A percentile compares a stretch with the other conserved stretches of the same genome.
These are phyloP conservation scores for Salix caprea DNA, from an alignment of 345 rosid species.

Conservation along the genomic window DNA sequence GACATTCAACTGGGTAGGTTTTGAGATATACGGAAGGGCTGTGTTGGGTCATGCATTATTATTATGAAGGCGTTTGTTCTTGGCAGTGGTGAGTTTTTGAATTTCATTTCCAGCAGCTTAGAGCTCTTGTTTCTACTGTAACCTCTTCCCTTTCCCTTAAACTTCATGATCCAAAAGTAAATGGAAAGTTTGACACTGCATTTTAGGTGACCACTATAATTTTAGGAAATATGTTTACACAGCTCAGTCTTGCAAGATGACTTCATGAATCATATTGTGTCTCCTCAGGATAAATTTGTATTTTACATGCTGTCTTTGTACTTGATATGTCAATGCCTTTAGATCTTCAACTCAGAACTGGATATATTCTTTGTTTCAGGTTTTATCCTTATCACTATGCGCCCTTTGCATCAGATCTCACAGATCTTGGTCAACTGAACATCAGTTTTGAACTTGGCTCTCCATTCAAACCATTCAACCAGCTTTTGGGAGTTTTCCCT, in stretches of 20 bases:
- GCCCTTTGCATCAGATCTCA: constrained; percentile 97
- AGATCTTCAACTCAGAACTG: background rate
- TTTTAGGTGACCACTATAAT: background rate
- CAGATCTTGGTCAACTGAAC: constrained; percentile 60
- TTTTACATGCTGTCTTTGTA: background rate
- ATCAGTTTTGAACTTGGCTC: constrained; percentile 66
- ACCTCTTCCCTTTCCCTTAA: background rate
- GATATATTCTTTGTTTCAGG: constrained; percentile 39
- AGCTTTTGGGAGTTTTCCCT: constrained; percentile 91
- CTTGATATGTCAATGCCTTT: background rate
- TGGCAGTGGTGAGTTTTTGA: constrained; percentile 80
- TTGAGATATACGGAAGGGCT: constrained; percentile 84
- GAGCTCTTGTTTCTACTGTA: background rate
- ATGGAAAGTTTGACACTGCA: background rate
- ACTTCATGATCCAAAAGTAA: background rate
- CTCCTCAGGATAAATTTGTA: background rate
- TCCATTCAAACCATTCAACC: constrained; percentile 91
- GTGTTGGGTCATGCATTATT: constrained; percentile 97
- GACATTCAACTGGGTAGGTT: constrained; percentile 42
- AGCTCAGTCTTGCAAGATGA: background rate
- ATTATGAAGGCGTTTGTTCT: constrained; percentile 94
- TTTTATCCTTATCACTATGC: constrained; percentile 98
- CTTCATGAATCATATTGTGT: background rate
- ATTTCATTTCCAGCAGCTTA: background rate
- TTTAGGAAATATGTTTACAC: background rate